phyloP scores from a whole-genome alignment of 257 asterid species.

The Solanum piurae region DNA sequence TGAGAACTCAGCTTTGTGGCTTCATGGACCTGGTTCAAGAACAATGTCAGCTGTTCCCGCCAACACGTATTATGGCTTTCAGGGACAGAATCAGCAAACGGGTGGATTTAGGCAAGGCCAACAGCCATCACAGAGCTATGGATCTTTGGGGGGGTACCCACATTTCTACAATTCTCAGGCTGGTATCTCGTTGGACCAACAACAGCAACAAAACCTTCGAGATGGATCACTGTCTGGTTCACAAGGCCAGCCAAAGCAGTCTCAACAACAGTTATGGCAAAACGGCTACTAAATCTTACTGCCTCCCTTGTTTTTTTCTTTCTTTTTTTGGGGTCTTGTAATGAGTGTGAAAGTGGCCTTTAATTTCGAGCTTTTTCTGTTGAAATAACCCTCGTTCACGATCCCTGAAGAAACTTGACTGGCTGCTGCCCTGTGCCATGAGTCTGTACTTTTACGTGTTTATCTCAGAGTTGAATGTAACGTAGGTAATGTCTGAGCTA shows the following conservation, averaged over 20 bases:
- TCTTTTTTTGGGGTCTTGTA: slow-evolving; percentile 34
- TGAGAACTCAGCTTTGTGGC: slow-evolving; percentile 67
- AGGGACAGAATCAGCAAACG: slow-evolving; percentile 57
- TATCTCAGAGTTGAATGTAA: slow-evolving; percentile 29
- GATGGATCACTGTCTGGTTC: slow-evolving; percentile 46
- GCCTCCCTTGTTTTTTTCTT: slow-evolving; percentile 2
- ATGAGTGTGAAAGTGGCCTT: slow-evolving; percentile 45
- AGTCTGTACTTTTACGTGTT: slow-evolving; percentile 33
- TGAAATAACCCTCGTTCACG: slow-evolving; percentile 9
- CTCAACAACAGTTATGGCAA: slow-evolving; percentile 71
- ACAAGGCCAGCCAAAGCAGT: slow-evolving; percentile 69
- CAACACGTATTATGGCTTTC: slow-evolving; percentile 40
- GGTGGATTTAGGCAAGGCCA: slow-evolving; percentile 49
- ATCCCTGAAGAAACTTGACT: slow-evolving; percentile 18
- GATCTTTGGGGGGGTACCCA: slow-evolving; percentile 42
- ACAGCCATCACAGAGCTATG: slow-evolving; percentile 69
- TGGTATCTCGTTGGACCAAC: slow-evolving; percentile 48
- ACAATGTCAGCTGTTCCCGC: slow-evolving; percentile 61
- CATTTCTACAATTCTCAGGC: slow-evolving; percentile 69
- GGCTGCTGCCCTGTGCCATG: slow-evolving; percentile 39
- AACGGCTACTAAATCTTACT: slow-evolving; percentile 47
- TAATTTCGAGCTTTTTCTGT: slow-evolving; percentile 16
- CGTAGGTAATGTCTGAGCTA: slow-evolving; percentile 34
- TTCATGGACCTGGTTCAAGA: slow-evolving; percentile 67
- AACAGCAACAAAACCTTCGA: slow-evolving; percentile 51